Base-by-base conservation (phyloP, 2,329 filamentous ascomycete genomes). In the Clonostachys byssicola region DNA sequence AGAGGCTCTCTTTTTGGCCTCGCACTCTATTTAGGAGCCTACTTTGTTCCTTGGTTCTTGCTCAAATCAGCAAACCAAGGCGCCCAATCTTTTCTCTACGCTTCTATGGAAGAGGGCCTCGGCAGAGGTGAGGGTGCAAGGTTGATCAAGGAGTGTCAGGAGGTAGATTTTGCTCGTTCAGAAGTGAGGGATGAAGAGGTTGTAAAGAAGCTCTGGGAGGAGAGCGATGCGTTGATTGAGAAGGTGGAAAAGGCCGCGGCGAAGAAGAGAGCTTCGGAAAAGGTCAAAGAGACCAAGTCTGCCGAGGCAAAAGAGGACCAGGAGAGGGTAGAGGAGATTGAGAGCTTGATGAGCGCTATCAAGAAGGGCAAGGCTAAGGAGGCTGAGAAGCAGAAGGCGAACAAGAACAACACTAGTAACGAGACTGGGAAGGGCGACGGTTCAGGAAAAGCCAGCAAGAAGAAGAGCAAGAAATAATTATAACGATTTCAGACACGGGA, bases 171-270 rank as follows among this genome's bases (percentile, higher is more conserved):
- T 63, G 77, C 85, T 23, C 77, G 89, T 46, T 74, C 71, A 23
- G 92, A 96, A 58, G 76, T 96, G 41, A 78, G 78, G 53, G 88
- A 95, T 60, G 91, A 95, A 53, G 79, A 78, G 17, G 70, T 88
- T 33, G 91, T 90, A 49, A 91, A 95, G 77, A 81, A 85, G 63
- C 72, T 99, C 14, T 99, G 92, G 92, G 82, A 95, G 61, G 84
- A 88, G 49, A 96, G 88, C 60, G 92, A 96, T 59, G 83, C 82
- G 60, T 80, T 95, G 52, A 85, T 97, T 47, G 86, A 95, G 63
- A 78, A 79, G 56, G 80, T 86, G 13, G 92, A 97, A 67, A 95
- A 89, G 70, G 81, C 86, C 61, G 81, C 85, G 20, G 91, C 91
- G 1, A 66, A 68, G 9, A 78, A 75, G 56, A 61, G 73, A 43